Evolutionary conservation across 1,284 basidiomycete species (phyloP), one percentile per base, ranked within the genome.

Genomic region (Ganoderma leucocontextum): DNA sequence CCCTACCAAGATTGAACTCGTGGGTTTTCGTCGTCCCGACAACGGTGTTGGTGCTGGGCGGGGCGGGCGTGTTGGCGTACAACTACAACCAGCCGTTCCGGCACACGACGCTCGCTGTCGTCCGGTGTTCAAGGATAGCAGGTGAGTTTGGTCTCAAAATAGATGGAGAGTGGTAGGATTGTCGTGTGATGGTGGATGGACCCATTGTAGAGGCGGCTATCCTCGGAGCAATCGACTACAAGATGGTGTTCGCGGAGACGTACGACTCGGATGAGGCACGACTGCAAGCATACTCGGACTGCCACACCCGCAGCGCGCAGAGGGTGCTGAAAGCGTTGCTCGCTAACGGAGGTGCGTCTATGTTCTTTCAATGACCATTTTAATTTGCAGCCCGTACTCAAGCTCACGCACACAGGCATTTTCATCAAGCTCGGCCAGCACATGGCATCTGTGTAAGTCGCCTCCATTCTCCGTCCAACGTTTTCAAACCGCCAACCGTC

Each of bases 341-440:
- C 68, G 90, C 89, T 10, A 98, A 99, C 77, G 97, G 97, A 81
- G 92, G 91, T 89, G 63, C 66, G 87, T 73, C 10, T 2, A 29
- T 12, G 13, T 4, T 29, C 13, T 13, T 17, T 38, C 35, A 13
- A 0, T 17, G 33, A n/a, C 17, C 12, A 15, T 41, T 12, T 22
- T n/a, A n/a, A 52, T 39, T 15, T 4, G 6, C 6, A 6, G 8
- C 15, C 3, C 2, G 25, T 33, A 33, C 53, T 36, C 1, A 12
- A 19, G 29, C 12, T 8, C 4, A 8, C 4, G 22, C n/a, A 49
- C 4, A 2, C n/a, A 84, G 95, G 95, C 17, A 89, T 97, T 47
- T 98, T 96, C 79, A 96, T 98, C 79, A 98, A 98, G 78, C 81
- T 97, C 70, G 96, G 95, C 2, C 95, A 98, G 78, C 96, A 98